A percentile compares a stretch with the other conserved stretches of the same genome.
Conservation (phyloP, 176 grass and related monocot species). For the Bolboschoenus planiculmis region DNA sequence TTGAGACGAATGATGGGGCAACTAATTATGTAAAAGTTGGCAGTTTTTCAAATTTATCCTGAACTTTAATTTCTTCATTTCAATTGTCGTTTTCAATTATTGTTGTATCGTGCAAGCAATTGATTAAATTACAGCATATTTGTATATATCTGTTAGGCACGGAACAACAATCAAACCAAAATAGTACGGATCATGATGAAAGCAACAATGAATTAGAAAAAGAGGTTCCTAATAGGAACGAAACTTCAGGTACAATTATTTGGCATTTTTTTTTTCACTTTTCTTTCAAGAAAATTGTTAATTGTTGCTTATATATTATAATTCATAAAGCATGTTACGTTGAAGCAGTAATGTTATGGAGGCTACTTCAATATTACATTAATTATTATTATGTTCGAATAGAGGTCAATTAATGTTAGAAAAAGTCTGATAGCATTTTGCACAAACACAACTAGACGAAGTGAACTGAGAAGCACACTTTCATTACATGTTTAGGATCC, state of each 20-base stretch:
- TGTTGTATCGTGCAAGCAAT: neutral
- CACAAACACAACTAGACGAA: neutral
- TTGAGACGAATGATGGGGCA: slow-evolving; percentile 3
- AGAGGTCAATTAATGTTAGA: neutral
- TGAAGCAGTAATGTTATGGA: neutral
- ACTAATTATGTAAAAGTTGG: neutral
- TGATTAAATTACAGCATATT: neutral
- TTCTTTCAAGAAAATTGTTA: neutral
- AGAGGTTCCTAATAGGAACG: neutral
- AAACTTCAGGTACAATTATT: neutral
- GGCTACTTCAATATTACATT: neutral
- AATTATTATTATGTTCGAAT: neutral
- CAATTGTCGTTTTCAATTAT: neutral
- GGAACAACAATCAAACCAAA: neutral
- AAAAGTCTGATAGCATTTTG: neutral
- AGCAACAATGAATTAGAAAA: neutral
- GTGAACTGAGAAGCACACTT: neutral
- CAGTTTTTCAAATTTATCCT: neutral
- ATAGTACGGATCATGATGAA: neutral
- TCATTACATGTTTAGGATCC: too few species aligned
- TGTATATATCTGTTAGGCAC: neutral
- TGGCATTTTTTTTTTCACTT: neutral
- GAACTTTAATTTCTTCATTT: neutral
- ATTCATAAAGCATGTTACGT: neutral
- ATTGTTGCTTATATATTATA: neutral